Base-by-base conservation (phyloP, 768 basidiomycete genomes). In the Lyophyllum decastes region DNA sequence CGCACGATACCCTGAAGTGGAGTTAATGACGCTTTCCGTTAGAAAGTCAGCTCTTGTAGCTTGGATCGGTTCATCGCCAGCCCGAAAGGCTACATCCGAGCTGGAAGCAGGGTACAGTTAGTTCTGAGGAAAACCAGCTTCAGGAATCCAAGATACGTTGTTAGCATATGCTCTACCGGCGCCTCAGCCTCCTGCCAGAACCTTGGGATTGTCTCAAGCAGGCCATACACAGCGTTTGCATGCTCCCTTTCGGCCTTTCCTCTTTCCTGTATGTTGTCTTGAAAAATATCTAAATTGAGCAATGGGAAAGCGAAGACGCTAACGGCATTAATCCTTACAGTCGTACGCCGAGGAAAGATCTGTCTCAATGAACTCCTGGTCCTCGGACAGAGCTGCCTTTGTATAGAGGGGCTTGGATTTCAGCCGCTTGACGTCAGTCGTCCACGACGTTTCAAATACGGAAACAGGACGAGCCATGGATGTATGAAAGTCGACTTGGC, bases 51-150 rank as follows among this genome's bases (percentile, higher is more conserved):
- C 76, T 51, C 83, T 73, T 0, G 77, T 76, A 4, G 73, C 55
- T 24, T 72, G 58, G 12, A 53, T 40, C 1, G 83, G 82, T 59
- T 83, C 82, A 11, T 78, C 75, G 10, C 82, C 82, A 19, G 82
- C 73, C 30, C 80, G 77, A 61, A 86, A 82, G 2, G 82, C 76
- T 24, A 89, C 68, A 65, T 94, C 91, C 58, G 80, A 84, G 14
- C 91, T 92, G 43, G 1, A 5, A 19, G 8, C 25, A n/a, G 40
- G 57, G 22, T 17, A 24, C 50, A 52, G 34, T 43, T 41, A 54
- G 44, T 40, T 54, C 17, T 57, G n/a, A n/a, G 49, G 52, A 9
- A 27, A n/a, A 46, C 21, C 21, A 27, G 3, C 9, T 26, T 45
- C n/a, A 22, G 25, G 49, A 41, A 48, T 34, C 30, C 40, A 50